Percentiles rank a stretch among this genome's conserved stretches.
These are phyloP conservation scores for Coemansia sp. DNA, from an alignment of 371 early-diverging fungal genomes.

Conservation along the genomic window DNA sequence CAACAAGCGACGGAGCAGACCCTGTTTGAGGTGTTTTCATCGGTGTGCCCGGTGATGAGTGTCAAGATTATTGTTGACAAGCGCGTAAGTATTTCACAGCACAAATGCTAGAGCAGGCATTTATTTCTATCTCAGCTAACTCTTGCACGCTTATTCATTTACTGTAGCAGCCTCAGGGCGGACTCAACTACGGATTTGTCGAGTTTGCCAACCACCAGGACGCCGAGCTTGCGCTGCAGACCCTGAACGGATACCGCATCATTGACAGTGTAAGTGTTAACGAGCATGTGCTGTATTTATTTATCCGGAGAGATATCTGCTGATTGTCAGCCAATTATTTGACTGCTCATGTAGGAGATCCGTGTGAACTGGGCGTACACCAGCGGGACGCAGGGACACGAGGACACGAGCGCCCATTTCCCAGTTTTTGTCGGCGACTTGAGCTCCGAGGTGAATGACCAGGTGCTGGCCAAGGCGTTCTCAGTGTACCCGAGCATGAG, in stretches of 20 bases:
- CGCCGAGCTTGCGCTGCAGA: conserved; percentile 75
- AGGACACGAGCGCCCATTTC: conserved; percentile 61
- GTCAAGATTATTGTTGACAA: conserved; percentile 81
- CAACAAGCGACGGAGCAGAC: conserved; percentile 74
- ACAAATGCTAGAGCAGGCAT: background rate
- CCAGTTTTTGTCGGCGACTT: conserved; percentile 86
- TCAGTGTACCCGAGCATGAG: conserved; percentile 69
- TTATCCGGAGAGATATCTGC: background rate
- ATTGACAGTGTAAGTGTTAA: conserved; percentile 38
- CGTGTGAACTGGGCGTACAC: conserved; percentile 83
- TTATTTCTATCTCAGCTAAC: too few species aligned
- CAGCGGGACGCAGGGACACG: conserved; percentile 49
- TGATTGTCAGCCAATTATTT: background rate
- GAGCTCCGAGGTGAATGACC: conserved; percentile 74
- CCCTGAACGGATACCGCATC: conserved; percentile 67
- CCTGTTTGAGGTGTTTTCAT: conserved; percentile 74
- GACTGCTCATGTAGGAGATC: conserved; percentile 60
- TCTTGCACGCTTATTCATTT: background rate
- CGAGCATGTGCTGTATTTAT: background rate
- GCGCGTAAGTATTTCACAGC: conserved; percentile 60
- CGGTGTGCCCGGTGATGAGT: conserved; percentile 63
- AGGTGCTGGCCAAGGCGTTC: conserved; percentile 70
- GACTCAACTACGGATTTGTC: conserved; percentile 88
- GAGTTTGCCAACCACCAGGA: conserved; percentile 72
- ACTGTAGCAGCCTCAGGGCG: conserved; percentile 54